Percentiles rank a stretch among this genome's conserved stretches.
Conservation (phyloP, 208 protist species). For the Acanthamoeba lenticulata region DNA sequence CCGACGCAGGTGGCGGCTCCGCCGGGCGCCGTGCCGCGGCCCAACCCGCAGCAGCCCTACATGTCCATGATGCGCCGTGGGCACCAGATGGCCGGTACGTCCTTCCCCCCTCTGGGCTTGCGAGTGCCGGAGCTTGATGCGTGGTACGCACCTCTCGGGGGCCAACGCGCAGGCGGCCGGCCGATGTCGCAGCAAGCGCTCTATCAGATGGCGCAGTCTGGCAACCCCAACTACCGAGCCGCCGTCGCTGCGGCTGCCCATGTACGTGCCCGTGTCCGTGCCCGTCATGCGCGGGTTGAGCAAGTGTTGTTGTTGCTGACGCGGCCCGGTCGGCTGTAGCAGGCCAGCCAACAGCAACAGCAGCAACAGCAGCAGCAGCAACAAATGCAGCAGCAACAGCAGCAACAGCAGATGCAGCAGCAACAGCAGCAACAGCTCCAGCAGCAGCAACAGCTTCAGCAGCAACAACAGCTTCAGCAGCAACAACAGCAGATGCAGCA, state of each 20-base stretch:
- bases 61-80: conserved; percentile 4
- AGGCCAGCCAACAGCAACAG: neutral
- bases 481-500: no score
- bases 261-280: neutral
- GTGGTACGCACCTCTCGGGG: neutral
- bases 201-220: neutral
- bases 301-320: neutral
- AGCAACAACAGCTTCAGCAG: no score
- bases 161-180: neutral
- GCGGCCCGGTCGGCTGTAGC: neutral
- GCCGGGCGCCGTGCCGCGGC: neutral
- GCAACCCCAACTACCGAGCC: neutral
- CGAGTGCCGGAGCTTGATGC: neutral
- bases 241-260: neutral
- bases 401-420: neutral
- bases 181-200: neutral
- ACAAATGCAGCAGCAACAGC: neutral
- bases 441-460: neutral
- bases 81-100: no score
- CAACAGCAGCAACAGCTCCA: neutral
- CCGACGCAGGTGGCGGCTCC: neutral
- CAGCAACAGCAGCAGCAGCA: neutral
- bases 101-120: neutral
- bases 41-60: conserved; percentile 19
- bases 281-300: no score